Percentiles rank a stretch among this genome's conserved stretches.
Conservation (phyloP, 495 filamentous ascomycete genomes). For the Penicillium riverlandense region DNA sequence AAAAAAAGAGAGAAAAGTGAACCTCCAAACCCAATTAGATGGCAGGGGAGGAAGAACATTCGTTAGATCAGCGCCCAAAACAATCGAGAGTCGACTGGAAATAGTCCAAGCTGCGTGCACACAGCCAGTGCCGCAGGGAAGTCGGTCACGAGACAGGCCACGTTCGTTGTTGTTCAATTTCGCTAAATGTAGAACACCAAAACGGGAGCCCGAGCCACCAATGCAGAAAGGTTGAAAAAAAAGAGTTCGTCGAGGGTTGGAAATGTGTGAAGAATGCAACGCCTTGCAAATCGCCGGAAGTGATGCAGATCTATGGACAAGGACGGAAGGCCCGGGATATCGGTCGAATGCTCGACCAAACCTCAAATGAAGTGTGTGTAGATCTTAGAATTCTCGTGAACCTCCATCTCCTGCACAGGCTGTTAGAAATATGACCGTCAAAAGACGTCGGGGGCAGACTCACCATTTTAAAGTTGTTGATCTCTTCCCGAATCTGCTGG, state of each 20-base stretch:
- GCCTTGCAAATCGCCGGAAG: conserved; percentile 13
- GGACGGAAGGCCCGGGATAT: conserved; percentile 14
- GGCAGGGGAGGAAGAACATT: conserved; percentile 10
- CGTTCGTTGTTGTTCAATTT: neutral
- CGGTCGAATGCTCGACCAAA: conserved; percentile 20
- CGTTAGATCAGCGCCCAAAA: conserved; percentile 19
- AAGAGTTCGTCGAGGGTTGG: neutral
- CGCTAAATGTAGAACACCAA: neutral
- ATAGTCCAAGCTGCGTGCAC: conserved; percentile 1
- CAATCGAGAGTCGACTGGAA: neutral
- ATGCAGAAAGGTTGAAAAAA: neutral
- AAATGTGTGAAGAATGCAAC: too few relatives aligned
- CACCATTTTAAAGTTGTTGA: conserved; percentile 99
- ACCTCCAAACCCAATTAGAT: conserved; percentile 7
- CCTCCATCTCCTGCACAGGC: conserved; percentile 90
- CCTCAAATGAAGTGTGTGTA: conserved; percentile 97
- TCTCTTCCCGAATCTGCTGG: conserved; percentile 98
- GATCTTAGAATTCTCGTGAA: conserved; percentile 95
- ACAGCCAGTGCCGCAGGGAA: neutral
- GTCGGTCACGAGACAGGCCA: conserved; percentile 8
- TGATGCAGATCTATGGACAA: conserved; percentile 27
- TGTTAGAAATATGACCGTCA: conserved; percentile 10
- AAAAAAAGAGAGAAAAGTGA: conserved; percentile 11
- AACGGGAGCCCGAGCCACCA: conserved; percentile 3
- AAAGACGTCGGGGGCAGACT: conserved; percentile 16